These are phyloP conservation scores for Osmanthus fragrans DNA, from an alignment of 257 asterid species.

Conservation along the genomic window DNA sequence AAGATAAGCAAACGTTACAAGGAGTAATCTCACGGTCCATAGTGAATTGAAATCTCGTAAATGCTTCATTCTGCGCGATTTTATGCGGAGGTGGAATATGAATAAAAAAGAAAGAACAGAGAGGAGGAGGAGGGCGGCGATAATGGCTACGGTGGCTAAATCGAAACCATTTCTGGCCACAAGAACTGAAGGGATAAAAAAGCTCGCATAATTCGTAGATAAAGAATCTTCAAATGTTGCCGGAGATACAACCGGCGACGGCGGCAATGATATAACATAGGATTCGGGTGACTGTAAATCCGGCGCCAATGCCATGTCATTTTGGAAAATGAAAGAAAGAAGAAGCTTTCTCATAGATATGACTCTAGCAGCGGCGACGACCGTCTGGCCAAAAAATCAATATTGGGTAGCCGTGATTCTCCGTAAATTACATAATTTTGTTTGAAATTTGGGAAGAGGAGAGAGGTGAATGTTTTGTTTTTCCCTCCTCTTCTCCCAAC, in stretches of 20 bases:
- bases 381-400: constrained; percentile 19
- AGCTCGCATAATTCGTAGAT: not conserved
- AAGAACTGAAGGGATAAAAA: constrained; percentile 25
- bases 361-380: constrained; percentile 24
- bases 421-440: constrained; percentile 45
- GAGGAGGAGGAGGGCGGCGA: constrained; percentile 46
- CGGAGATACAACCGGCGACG: not conserved
- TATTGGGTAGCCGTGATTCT: constrained; percentile 10
- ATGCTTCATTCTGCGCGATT: constrained; percentile 45
- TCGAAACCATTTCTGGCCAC: constrained; percentile 41
- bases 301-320: constrained; percentile 24
- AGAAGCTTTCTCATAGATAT: constrained; percentile 57
- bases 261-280: constrained; percentile 5
- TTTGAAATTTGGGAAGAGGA: not conserved
- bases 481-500: constrained; percentile 41
- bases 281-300: not conserved
- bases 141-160: constrained; percentile 33
- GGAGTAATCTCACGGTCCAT: constrained; percentile 70
- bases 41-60: constrained; percentile 57
- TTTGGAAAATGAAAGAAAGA: not conserved
- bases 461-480: not conserved
- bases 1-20: constrained; percentile 39
- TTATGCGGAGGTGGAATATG: constrained; percentile 47
- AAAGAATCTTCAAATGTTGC: not conserved
- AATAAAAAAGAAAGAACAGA: constrained; percentile 44